Conservation (phyloP, 257 asterid genomes). For the Solanum commersonii region DNA sequence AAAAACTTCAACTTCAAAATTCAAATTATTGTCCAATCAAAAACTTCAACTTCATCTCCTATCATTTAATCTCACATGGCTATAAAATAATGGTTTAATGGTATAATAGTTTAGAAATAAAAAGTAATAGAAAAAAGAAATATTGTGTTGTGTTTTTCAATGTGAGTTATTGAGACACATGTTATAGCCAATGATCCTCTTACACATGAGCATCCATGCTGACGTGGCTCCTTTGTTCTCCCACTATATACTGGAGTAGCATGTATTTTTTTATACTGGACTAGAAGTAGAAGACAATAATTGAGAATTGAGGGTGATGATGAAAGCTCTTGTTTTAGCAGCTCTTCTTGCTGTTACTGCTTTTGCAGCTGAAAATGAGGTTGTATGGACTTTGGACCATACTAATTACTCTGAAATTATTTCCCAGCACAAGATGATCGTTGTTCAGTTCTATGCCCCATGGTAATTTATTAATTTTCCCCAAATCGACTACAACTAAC, state of each 20-base stretch:
- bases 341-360: slow-evolving; percentile 15
- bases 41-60: neutral
- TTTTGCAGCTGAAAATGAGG: slow-evolving; percentile 17
- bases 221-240: neutral
- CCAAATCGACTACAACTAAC: neutral
- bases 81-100: neutral
- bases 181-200: neutral
- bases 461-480: slow-evolving; percentile 26
- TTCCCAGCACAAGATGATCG: slow-evolving; percentile 44
- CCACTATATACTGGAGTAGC: neutral
- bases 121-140: neutral
- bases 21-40: neutral
- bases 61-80: neutral
- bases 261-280: neutral
- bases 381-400: slow-evolving; percentile 61
- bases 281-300: neutral
- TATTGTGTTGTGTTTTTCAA: neutral
- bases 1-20: too few species aligned
- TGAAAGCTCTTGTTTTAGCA: neutral
- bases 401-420: slow-evolving; percentile 46
- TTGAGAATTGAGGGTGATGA: neutral
- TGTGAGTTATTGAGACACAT: neutral
- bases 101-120: neutral
- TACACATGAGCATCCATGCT: neutral
- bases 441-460: slow-evolving; percentile 77